Base-by-base conservation (phyloP, 768 basidiomycete genomes). In the Macrolepiota albuminosa region DNA sequence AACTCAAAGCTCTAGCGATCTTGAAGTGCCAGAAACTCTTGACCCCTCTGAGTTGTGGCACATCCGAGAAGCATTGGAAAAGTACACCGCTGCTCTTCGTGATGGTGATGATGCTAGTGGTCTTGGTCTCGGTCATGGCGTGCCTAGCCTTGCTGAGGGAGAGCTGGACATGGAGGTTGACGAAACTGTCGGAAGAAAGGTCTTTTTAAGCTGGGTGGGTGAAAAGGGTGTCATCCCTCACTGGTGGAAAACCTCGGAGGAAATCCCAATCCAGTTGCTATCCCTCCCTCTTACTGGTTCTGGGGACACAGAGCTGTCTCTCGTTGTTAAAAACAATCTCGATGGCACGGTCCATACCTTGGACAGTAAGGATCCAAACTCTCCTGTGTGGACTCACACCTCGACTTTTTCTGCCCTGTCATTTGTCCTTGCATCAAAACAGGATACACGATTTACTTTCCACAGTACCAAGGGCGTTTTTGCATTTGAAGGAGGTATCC, bases 141-240 rank as follows among this genome's bases (percentile, higher is more conserved):
- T 95, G 53, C 90, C 95, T 3, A 90, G 90, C 61, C 81, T 99
- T 26, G 84, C 87, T 48, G 83, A 88, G 64, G 95, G 93, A 55
- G 96, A 98, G 74, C 81, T 91, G 71, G 96, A 98, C 70, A 90
- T 93, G 51, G 94, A 96, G 58, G 87, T 93, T 5, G 94, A 94
- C 67, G 76, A 83, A 6, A 78, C 83, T 4, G 82, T 91, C 6
- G 96, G 95, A 1, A 76, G 85, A 63, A 73, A 73, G 51, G 82
- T 81, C 31, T 81, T 78, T 50, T 67, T 90, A 16, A 91, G 89
- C 2, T 92, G 88, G 85, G 79, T 95, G 11, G 72, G 69, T 16
- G 74, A 71, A 39, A 78, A 83, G 60, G 86, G 85, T 14, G 65
- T 72, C 14, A 67, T 71, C 16, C 82, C 83, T 0, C 50, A 71